Evolutionary conservation across 1,139 yeast species (phyloP), one percentile per base, ranked within the genome.

Genomic region (Debaryomyces singareniensis): DNA sequence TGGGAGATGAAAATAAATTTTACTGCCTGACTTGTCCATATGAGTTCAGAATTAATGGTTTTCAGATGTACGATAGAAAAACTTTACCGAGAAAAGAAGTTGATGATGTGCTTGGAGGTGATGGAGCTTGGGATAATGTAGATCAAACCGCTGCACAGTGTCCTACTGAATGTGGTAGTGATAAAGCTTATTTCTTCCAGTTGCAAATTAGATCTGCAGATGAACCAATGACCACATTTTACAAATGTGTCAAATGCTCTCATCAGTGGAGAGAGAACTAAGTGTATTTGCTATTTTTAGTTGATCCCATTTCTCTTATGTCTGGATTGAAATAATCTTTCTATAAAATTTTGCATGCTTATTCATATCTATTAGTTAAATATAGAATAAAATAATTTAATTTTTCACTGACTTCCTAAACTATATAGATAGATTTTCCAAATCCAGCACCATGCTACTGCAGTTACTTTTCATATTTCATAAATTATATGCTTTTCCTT

Each of bases 51-150:
- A 85, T 91, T 32, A 71, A 71, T 27, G 95, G 91, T 9, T 68
- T 84, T 33, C 89, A 81, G 48, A 77, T 91, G 60, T 91, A 67
- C 55, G 96, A 89, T 53, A 69, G 96, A 36, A 86, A 83, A 51
- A 71, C 71, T 36, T 69, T 91, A 49, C 82, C 84, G 23, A 69
- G 95, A 51, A 91, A 91, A 50, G 84, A 86, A 44, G 93, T 91
- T 3, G 99, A 91, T 55, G 98, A 91, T 60, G 96, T 91, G 7
- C 69, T 91, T 16, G 98, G 99, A 36, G 96, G 96, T 25, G 93
- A 80, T 42, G 97, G 96, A 16, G 94, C 97, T 3, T 91, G 98
- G 98, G 98, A 91, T 53, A 89, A 91, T 51, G 98, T 93, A 18
- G 98, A 93, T 51, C 91, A 82, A 48, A 82, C 91, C 0, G 65